Base-by-base conservation (phyloP, 1,139 yeast species). In the Saccharomyces hybrid region DNA sequence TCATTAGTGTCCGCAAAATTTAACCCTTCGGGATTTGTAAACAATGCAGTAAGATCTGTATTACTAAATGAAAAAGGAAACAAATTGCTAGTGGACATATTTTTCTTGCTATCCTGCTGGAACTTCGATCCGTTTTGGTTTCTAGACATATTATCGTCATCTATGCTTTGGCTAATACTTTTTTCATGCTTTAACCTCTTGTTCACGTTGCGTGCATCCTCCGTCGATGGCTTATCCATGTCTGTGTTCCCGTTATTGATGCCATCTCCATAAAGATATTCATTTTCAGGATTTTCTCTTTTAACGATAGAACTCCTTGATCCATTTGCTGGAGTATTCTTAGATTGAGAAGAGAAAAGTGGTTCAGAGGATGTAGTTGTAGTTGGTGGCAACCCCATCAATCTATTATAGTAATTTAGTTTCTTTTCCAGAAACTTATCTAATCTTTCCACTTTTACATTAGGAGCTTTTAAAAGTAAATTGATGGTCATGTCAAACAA, bases 401-500 rank as follows among this genome's bases (percentile, higher is more conserved):
- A 46, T 52, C 58, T 63, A 52, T 62, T 64, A 52, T 67, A 67
- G 52, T 67, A 64, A 46, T 60, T 62, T 32, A 64, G 54, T 44
- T 64, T 66, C 54, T 59, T 65, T 50, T 63, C 63, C 31, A 68
- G 54, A 47, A 68, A 53, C 51, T 64, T 66, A 34, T 68, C 71
- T 26, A 66, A 52, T 53, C 67, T 66, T 28, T 63, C 68, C 1
- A 62, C 57, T 29, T 62, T 62, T 3, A 62, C 63, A 48, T 59
- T 61, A 9, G 62, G 58, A 24, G 64, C 64, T 57, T 56, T 73
- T 55, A 81, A 69, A 29, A 80, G 78, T 58, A 81, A 74, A 54
- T 81, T 78, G 21, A 84, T 73, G 0, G 90, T 79, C 62, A 75
- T 71, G 61, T 85, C 91, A 47, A 84, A 63, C 47, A 82, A 71